Base-by-base conservation (phyloP, 495 filamentous ascomycete species). In the Sphaerosporella brunnea region DNA sequence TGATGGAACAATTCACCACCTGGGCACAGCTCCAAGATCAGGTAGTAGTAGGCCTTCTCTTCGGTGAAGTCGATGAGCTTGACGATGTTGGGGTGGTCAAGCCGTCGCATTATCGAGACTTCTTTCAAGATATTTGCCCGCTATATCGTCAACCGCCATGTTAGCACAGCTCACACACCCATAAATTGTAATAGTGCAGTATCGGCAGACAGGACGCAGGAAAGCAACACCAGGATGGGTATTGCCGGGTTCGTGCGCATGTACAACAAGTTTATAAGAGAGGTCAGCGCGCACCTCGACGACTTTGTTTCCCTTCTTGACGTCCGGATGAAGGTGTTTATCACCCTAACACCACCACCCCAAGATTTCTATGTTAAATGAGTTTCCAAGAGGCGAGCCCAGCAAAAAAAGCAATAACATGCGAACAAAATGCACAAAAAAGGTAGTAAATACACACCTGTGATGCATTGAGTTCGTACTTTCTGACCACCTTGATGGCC, bases 1-100 rank as follows among this genome's bases (percentile, higher is more conserved):
- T 97, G 92, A 60, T 97, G 90, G 70, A 97, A 97, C 15, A 97
- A 66, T 65, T 97, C 90, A 61, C 90, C 90, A 36, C 90, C 90
- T 2, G 87, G 82, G 53, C 88, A 93, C 28, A 97, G 75, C 64
- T 97, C 92, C 28, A 97, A 73, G 41, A 97, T 74, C 53, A 97
- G 93, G 65, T 88, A 97, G 60, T 97, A 97, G 58, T 94, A 94
- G 65, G 95, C 85, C 30, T 70, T 73, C 5, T 86, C 92, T 65
- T 97, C 90, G 46, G 81, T 81, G 58, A 97, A 97, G 55, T 92
- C 82, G 53, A 95, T 72, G 18, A 97, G 73, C 56, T 83, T 85
- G 65, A 92, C 75, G 55, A 97, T 84, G 58, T 95, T 95, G 18
- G 86, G 86, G 54, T 97, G 92, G 53, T 96, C 85, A 40, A 96